A percentile compares a stretch with the other conserved stretches of the same genome.
Evolutionary conservation across 768 basidiomycete genomes (phyloP).

Genomic region (Auricularia auricula-judae): DNA sequence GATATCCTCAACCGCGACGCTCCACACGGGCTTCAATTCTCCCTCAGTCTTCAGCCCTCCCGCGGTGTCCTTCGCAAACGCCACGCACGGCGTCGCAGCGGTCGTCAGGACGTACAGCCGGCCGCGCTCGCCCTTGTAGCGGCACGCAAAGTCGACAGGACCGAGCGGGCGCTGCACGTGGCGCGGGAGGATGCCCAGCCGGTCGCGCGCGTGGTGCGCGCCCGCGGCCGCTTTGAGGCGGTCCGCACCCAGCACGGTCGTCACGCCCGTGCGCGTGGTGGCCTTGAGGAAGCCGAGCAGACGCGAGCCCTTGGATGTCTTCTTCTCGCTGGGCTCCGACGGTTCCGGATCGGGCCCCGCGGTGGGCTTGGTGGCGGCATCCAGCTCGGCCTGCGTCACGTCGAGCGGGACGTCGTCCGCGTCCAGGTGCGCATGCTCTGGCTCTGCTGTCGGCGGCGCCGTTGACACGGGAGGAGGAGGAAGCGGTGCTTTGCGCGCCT

Average conservation of each 20-base stretch:
- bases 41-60: not conserved
- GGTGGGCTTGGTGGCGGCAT: not conserved
- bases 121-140: conserved; percentile 21
- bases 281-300: conserved; percentile 16
- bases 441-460: conserved; percentile 6
- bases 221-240: conserved; percentile 22
- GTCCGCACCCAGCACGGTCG: conserved; percentile 20
- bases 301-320: conserved; percentile 9
- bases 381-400: not conserved
- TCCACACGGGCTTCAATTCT: conserved; percentile 17
- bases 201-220: conserved; percentile 18
- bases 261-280: conserved; percentile 19
- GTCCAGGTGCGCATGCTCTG: conserved; percentile 8
- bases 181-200: conserved; percentile 19
- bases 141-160: conserved; percentile 20
- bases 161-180: conserved; percentile 12
- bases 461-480: conserved; percentile 24
- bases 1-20: conserved; percentile 20
- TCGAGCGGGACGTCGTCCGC: conserved; percentile 1
- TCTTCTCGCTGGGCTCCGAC: conserved; percentile 4
- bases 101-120: conserved; percentile 17
- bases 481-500: conserved; percentile 25
- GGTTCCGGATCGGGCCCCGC: not conserved
- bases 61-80: conserved; percentile 9
- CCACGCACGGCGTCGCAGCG: conserved; percentile 22